phyloP scores from a whole-genome alignment of 2,329 filamentous ascomycete species.

The Fusarium oxysporum region DNA sequence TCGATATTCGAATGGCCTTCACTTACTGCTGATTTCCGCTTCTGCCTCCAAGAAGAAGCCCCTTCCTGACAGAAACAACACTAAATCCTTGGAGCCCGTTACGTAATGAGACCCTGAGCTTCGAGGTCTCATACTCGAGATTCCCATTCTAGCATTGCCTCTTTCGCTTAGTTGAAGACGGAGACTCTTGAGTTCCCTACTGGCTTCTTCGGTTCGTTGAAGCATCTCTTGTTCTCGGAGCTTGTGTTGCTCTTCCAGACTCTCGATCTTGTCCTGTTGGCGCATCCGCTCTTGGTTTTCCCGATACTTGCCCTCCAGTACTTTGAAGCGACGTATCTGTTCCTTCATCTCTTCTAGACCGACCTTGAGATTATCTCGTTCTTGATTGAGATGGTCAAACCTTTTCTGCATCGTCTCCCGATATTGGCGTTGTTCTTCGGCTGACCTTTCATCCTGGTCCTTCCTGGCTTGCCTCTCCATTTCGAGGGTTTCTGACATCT shows the following conservation, averaged over 20 bases:
- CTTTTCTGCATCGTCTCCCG: neutral
- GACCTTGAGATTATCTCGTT: neutral
- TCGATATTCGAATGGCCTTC: too few species aligned
- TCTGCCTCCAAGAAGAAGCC: neutral
- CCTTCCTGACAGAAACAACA: neutral
- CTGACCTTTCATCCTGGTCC: neutral
- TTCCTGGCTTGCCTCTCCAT: neutral
- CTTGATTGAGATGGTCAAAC: neutral
- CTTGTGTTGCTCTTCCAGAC: neutral
- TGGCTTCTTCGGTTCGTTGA: neutral
- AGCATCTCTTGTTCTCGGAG: neutral
- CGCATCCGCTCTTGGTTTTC: neutral
- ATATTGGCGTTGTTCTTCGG: neutral
- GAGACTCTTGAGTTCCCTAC: accelerated
- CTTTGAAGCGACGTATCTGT: neutral
- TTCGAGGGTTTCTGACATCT: neutral
- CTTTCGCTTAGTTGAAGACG: neutral
- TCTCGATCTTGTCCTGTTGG: neutral
- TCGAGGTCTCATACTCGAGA: neutral
- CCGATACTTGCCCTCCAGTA: neutral
- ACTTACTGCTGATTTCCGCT: neutral
- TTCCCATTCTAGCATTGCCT: accelerated
- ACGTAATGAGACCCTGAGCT: neutral
- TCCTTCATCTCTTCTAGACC: neutral
- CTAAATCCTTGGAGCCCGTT: accelerated